phyloP scores from a whole-genome alignment of 768 basidiomycete genomes.

The Naematelia aurantialba region DNA sequence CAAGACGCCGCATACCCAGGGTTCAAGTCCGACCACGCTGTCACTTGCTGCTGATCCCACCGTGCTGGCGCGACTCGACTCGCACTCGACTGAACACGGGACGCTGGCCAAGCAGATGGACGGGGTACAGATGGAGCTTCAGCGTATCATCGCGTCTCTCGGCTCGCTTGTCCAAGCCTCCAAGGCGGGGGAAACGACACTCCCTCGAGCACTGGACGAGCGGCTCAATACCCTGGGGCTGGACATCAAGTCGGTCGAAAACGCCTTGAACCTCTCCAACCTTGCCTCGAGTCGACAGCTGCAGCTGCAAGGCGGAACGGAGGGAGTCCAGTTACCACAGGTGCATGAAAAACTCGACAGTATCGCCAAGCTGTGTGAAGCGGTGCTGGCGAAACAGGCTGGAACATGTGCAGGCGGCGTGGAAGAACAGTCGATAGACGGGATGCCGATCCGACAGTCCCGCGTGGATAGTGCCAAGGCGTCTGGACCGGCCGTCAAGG shows the following conservation, averaged over 20 bases:
- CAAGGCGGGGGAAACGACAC: neutral
- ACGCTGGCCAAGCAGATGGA: constrained; percentile 26
- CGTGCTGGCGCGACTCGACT: constrained; percentile 30
- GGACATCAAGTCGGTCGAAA: constrained; percentile 40
- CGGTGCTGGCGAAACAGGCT: constrained; percentile 19
- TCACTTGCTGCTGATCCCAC: constrained; percentile 17
- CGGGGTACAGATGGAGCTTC: constrained; percentile 25
- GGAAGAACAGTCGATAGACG: neutral
- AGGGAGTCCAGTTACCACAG: constrained; percentile 13
- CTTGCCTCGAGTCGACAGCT: constrained; percentile 10
- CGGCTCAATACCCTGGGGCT: constrained; percentile 29
- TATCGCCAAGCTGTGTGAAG: constrained; percentile 37
- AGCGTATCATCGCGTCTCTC: constrained; percentile 21
- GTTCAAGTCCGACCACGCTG: constrained; percentile 8
- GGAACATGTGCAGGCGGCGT: neutral
- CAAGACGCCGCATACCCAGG: constrained; percentile 8
- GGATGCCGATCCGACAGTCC: neutral
- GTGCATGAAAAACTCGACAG: constrained; percentile 39
- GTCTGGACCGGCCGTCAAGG: constrained; percentile 1
- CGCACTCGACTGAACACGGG: constrained; percentile 28
- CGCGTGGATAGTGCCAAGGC: neutral
- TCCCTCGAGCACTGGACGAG: constrained; percentile 14
- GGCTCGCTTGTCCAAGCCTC: constrained; percentile 11
- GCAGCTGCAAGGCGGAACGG: neutral
- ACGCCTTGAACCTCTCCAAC: constrained; percentile 32